phyloP scores from a whole-genome alignment of 179 eudicot genomes.

The Camellia oleifera region DNA sequence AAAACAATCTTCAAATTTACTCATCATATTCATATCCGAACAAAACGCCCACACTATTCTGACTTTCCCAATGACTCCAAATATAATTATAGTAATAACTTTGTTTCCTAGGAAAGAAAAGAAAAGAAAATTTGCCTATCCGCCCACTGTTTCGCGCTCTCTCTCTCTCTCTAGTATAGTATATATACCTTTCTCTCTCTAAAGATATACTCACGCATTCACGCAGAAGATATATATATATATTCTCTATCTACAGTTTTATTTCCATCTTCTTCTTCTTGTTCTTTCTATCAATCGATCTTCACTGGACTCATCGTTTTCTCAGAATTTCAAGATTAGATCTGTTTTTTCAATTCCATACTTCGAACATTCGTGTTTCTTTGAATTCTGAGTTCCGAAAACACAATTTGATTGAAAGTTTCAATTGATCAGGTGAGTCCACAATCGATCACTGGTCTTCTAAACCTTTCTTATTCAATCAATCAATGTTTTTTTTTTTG shows the following conservation, averaged over 20 bases:
- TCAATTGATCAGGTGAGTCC: constrained; percentile 7
- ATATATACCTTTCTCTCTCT: too few species aligned
- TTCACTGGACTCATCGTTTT: not conserved
- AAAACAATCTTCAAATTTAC: too few species aligned
- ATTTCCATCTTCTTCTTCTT: not conserved
- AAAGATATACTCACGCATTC: too few species aligned
- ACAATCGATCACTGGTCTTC: not conserved
- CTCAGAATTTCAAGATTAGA: not conserved
- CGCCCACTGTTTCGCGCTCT: constrained; percentile 1
- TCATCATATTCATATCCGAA: too few species aligned
- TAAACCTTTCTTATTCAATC: not conserved
- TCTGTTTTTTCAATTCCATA: not conserved
- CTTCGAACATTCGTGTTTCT: not conserved
- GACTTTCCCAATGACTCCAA: too few species aligned
- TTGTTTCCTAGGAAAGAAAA: not conserved
- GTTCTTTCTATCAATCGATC: not conserved
- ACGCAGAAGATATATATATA: too few species aligned
- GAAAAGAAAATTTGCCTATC: not conserved
- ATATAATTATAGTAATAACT: not conserved
- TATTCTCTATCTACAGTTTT: not conserved
- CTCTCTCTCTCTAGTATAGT: not conserved
- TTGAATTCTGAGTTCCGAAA: not conserved
- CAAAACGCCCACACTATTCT: too few species aligned
- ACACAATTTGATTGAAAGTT: not conserved
- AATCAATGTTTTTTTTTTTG: not conserved